Conservation (phyloP, 805 yeast species). For the Saccharomycopsis schoenii region DNA sequence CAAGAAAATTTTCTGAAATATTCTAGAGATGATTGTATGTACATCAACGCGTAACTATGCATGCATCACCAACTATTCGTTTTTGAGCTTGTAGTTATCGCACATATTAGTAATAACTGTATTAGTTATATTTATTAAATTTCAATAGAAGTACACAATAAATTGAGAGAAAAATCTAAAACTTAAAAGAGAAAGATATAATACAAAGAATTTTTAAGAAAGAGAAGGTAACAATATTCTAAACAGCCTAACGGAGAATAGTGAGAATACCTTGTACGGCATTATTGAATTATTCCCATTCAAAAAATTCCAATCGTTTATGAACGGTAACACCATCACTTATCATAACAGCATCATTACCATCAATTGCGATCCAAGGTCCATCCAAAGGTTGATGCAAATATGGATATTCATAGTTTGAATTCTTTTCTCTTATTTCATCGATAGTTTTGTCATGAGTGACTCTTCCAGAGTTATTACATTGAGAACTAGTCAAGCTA, state of each 20-base stretch:
- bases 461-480: background rate
- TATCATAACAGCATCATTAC: constrained; percentile 41
- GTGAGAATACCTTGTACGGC: background rate
- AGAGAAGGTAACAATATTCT: background rate
- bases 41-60: background rate
- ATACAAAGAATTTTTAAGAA: background rate
- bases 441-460: constrained; percentile 46
- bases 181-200: background rate
- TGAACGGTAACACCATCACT: constrained; percentile 32
- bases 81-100: background rate
- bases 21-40: background rate
- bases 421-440: constrained; percentile 63
- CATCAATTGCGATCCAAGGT: constrained; percentile 71
- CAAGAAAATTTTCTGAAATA: background rate
- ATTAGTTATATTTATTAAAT: no score
- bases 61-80: no score
- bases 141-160: background rate
- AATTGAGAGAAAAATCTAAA: background rate
- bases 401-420: constrained; percentile 70
- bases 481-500: background rate
- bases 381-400: constrained; percentile 66
- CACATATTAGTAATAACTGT: background rate
- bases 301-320: constrained; percentile 29
- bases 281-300: constrained; percentile 30
- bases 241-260: background rate